These are phyloP conservation scores for Yarrowia sp. DNA, from an alignment of 805 yeast species.

Conservation along the genomic window DNA sequence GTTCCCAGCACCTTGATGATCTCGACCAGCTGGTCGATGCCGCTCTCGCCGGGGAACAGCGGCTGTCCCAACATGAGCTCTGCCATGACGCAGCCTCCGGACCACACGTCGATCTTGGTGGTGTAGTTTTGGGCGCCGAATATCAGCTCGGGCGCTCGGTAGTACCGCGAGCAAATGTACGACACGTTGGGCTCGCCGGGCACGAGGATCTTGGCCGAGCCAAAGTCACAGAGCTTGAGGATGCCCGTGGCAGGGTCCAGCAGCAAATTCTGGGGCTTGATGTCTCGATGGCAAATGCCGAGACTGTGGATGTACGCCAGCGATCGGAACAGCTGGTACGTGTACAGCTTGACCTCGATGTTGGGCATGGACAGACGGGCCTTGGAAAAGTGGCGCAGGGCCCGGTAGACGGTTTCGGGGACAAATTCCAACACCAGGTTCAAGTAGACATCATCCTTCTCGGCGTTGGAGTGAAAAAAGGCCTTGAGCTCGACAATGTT, in stretches of 20 bases:
- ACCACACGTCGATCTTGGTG: constrained; percentile 96
- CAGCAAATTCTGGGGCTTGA: constrained; percentile 83
- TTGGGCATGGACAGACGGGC: constrained; percentile 75
- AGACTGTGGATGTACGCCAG: constrained; percentile 70
- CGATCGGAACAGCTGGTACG: constrained; percentile 75
- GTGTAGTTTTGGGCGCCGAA: constrained; percentile 97
- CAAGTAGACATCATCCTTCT: constrained; percentile 78
- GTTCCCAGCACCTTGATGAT: constrained; percentile 95
- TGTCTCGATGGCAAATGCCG: constrained; percentile 85
- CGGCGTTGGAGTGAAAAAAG: constrained; percentile 73
- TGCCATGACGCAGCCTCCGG: constrained; percentile 92
- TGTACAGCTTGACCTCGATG: constrained; percentile 83
- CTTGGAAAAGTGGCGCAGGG: constrained; percentile 67
- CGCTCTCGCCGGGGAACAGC: constrained; percentile 95
- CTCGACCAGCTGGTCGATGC: constrained; percentile 95
- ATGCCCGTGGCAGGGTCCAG: constrained; percentile 83
- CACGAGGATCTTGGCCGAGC: constrained; percentile 86
- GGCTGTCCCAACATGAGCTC: constrained; percentile 95
- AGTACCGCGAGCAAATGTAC: constrained; percentile 93
- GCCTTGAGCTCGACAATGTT: constrained; percentile 86
- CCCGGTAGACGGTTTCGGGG: constrained; percentile 94
- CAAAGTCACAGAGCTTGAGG: constrained; percentile 92
- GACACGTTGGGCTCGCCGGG: constrained; percentile 93
- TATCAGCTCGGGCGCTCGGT: constrained; percentile 95
- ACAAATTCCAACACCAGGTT: constrained; percentile 87